These are phyloP conservation scores for Exserohilum rostratum DNA, from an alignment of 2,329 filamentous ascomycete species.

Conservation along the genomic window DNA sequence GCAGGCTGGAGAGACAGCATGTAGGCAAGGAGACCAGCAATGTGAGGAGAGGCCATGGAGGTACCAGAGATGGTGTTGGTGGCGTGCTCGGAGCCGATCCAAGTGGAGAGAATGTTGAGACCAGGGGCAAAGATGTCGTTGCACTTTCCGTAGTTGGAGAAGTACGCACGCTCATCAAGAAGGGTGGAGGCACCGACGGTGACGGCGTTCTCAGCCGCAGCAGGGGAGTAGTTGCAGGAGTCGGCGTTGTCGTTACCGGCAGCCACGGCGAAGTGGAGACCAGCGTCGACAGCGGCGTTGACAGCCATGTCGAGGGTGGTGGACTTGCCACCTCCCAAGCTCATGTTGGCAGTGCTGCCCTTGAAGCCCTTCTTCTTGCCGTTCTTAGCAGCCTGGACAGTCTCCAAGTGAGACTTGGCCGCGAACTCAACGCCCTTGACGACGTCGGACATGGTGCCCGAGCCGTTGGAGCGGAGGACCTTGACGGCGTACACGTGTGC, in stretches of 20 bases:
- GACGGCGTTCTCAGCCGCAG: slow-evolving; percentile 86
- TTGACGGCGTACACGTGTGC: slow-evolving; percentile 96
- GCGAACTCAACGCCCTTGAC: slow-evolving; percentile 98
- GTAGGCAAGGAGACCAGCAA: slow-evolving; percentile 96
- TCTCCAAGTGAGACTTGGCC: slow-evolving; percentile 76
- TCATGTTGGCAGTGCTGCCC: slow-evolving; percentile 99
- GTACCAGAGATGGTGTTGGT: slow-evolving; percentile 99
- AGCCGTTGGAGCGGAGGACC: slow-evolving; percentile 96
- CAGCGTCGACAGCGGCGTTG: slow-evolving; percentile 88
- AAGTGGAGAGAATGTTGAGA: slow-evolving; percentile 95
- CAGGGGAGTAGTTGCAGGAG: slow-evolving; percentile 98
- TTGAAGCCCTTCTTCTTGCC: slow-evolving; percentile 97
- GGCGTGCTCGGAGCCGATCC: slow-evolving; percentile 95
- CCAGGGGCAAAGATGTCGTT: slow-evolving; percentile 99
- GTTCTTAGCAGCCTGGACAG: slow-evolving; percentile 78
- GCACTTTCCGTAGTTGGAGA: slow-evolving; percentile 99
- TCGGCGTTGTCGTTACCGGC: slow-evolving; percentile 99
- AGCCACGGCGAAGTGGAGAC: slow-evolving; percentile 96
- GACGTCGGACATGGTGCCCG: slow-evolving; percentile 97
- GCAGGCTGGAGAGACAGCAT: slow-evolving; percentile 94
- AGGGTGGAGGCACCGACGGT: slow-evolving; percentile 96
- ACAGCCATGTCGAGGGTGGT: slow-evolving; percentile 87
- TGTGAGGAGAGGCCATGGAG: slow-evolving; percentile 98
- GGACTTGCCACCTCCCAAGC: slow-evolving; percentile 96
- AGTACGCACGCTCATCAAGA: slow-evolving; percentile 95